These are phyloP conservation scores for Elongisporangium senticosum DNA, from an alignment of 352 stramenopile species.

Conservation along the genomic window DNA sequence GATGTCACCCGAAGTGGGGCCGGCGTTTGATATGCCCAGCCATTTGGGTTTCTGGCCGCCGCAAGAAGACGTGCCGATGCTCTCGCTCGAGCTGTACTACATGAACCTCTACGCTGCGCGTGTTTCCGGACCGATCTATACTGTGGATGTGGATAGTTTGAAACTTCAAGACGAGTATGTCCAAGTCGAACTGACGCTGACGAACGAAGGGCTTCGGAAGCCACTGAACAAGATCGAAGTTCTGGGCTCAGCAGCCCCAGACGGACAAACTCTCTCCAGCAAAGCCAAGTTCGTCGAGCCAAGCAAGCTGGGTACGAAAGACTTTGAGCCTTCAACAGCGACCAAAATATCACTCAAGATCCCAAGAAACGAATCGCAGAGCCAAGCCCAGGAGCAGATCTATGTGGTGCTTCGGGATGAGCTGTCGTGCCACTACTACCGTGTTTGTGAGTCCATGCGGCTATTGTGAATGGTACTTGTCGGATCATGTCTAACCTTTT, in stretches of 20 bases:
- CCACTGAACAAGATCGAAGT: conserved; percentile 18
- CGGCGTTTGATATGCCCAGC: conserved; percentile 33
- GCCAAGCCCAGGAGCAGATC: conserved; percentile 13
- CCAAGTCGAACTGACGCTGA: conserved; percentile 23
- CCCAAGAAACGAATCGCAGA: background rate
- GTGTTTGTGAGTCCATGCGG: conserved; percentile 36
- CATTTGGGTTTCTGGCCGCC: conserved; percentile 65
- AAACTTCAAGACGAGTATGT: conserved; percentile 12
- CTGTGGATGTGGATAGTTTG: conserved; percentile 30
- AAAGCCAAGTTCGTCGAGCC: conserved; percentile 14
- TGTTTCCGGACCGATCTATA: conserved; percentile 51
- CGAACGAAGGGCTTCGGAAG: conserved; percentile 32
- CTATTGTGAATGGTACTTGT: conserved; percentile 6
- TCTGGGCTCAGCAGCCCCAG: conserved; percentile 23
- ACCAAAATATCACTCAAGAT: conserved; percentile 8
- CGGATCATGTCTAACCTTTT: conserved; percentile 6
- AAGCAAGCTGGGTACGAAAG: conserved; percentile 10
- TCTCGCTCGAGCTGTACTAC: conserved; percentile 69
- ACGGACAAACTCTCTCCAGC: conserved; percentile 25
- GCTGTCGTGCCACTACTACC: conserved; percentile 50
- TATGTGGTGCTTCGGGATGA: conserved; percentile 46
- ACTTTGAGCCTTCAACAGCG: conserved; percentile 3
- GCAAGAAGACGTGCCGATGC: conserved; percentile 35
- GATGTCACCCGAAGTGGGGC: conserved; percentile 82
- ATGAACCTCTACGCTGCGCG: conserved; percentile 56